These are phyloP conservation scores for Vaccinium macrocarpon DNA, from an alignment of 148 eudicot species.

Conservation along the genomic window DNA sequence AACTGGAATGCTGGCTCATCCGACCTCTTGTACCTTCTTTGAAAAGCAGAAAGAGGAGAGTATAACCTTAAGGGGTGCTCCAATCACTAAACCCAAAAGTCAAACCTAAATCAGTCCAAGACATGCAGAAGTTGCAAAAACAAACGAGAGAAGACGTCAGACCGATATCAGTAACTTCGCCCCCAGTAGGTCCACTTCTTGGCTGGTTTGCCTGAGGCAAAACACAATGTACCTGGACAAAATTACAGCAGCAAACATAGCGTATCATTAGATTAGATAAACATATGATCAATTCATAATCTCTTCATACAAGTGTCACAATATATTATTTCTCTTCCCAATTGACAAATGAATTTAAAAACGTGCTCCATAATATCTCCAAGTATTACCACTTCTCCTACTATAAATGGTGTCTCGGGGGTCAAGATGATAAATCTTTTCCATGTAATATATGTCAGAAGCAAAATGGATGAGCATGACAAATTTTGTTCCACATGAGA, in stretches of 20 bases:
- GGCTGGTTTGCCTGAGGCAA: constrained; percentile 95
- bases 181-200: constrained; percentile 99
- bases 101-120: neutral
- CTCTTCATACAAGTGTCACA: neutral
- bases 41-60: neutral
- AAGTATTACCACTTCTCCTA: neutral
- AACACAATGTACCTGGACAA: constrained; percentile 78
- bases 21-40: neutral
- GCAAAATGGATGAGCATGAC: constrained; percentile 3
- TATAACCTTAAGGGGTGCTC: neutral
- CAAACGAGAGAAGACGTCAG: neutral
- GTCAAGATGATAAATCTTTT: neutral
- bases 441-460: neutral
- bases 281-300: neutral
- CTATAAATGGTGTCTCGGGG: neutral
- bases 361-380: neutral
- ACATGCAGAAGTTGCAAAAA: neutral
- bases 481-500: neutral
- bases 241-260: neutral
- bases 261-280: neutral
- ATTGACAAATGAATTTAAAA: neutral
- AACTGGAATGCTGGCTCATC: neutral
- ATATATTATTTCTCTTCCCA: neutral
- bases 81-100: neutral
- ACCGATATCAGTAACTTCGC: constrained; percentile 55